phyloP scores from a whole-genome alignment of 1,284 basidiomycete species.

The Fomitopsis pinicola region DNA sequence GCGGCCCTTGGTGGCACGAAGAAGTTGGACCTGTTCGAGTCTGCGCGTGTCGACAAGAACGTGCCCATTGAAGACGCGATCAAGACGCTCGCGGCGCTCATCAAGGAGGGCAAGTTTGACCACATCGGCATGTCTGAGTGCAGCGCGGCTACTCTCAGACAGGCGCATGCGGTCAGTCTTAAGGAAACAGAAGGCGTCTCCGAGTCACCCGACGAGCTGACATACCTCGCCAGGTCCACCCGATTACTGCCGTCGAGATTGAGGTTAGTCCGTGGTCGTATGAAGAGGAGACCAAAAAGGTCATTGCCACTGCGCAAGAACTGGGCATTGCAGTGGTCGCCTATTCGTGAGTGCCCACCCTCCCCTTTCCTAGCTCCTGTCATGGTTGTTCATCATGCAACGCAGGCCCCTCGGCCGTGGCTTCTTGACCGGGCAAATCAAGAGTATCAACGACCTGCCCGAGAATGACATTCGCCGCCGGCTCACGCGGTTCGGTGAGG shows the following conservation, averaged over 20 bases:
- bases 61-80: constrained; percentile 29
- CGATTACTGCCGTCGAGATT: constrained; percentile 46
- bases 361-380: not conserved
- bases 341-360: constrained; percentile 39
- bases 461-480: constrained; percentile 32
- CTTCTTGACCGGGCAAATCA: constrained; percentile 48
- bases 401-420: constrained; percentile 49
- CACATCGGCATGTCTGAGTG: constrained; percentile 47
- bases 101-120: constrained; percentile 40
- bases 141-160: constrained; percentile 39
- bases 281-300: constrained; percentile 41
- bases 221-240: constrained; percentile 31
- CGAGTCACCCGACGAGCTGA: not conserved
- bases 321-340: constrained; percentile 47
- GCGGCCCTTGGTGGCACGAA: constrained; percentile 40
- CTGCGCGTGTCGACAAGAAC: constrained; percentile 29
- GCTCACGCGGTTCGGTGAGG: constrained; percentile 33
- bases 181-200: not conserved
- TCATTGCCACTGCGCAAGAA: constrained; percentile 36
- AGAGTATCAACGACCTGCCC: constrained; percentile 41
- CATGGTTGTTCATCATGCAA: not conserved
- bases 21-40: constrained; percentile 42
- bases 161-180: constrained; percentile 15
- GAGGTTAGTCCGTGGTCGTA: constrained; percentile 50
- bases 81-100: constrained; percentile 22